Evolutionary conservation across 2,329 filamentous ascomycete genomes (phyloP), one percentile per base, ranked within the genome.

Genomic region (Cladophialophora chaetospira): DNA sequence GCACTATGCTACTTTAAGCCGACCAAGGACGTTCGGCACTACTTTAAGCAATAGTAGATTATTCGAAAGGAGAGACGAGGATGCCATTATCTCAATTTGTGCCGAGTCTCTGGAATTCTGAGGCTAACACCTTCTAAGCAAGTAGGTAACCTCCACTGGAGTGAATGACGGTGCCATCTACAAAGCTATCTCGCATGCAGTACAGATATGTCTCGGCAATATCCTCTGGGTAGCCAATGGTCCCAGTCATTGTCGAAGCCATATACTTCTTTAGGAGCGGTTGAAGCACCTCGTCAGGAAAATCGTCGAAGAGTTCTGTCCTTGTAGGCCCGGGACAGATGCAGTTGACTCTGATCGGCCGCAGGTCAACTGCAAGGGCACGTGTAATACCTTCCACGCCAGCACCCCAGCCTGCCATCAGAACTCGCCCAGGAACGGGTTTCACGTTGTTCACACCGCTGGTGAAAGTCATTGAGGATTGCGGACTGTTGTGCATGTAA

Each of bases 361-460:
- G 66, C 58, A 78, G 46, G 49, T 78, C 75, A 3, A 77, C 63
- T 1, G 75, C 72, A 3, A 79, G 60, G 3, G 70, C 73, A 3
- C 70, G 66, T 25, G 58, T 61, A 17, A 77, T 54, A 0, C 70
- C 73, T 33, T 76, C 70, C 1, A 67, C n/a, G 0, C 66, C 65
- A 2, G 51, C 58, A 0, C 67, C 66, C 23, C 63, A 55, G 1
- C 64, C 64, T 1, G 72, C 70, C 1, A 62, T 53, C 2, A 71
- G 70, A 79, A 79, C 84, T n/a, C 53, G 42, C 17, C 78, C 73
- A 0, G 76, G 72, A 0, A 72, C 65, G 0, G 84, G 84, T n/a
- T 75, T 75, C 63, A 82, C 73, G 6, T 73, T 71, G 5, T 79
- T 74, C 2, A 66, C 67, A 1, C 76, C 76, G 1, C 70, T 68